phyloP scores from a whole-genome alignment of 2,329 filamentous ascomycete species.

The Fusarium anguioides region DNA sequence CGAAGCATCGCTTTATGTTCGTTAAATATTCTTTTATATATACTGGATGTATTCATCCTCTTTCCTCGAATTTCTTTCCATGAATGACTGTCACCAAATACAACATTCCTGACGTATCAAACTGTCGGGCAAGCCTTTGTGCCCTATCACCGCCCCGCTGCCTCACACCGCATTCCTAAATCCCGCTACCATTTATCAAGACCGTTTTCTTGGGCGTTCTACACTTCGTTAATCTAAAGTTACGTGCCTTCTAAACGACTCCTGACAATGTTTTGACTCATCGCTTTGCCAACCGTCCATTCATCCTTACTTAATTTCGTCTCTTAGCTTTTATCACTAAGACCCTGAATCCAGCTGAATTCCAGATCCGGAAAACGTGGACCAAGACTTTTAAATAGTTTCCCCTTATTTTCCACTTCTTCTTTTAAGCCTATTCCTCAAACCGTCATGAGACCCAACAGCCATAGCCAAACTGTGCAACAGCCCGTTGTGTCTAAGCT shows the following conservation, averaged over 20 bases:
- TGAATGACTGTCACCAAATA: rapidly evolving
- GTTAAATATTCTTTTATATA: background rate
- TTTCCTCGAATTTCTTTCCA: background rate
- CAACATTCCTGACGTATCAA: background rate
- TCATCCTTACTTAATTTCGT: background rate
- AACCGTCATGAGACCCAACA: background rate
- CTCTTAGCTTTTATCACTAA: background rate
- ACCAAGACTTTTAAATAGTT: constrained; percentile 20
- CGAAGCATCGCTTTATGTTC: background rate
- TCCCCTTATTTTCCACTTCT: background rate
- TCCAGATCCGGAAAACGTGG: constrained; percentile 12
- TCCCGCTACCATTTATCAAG: background rate
- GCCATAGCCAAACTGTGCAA: background rate
- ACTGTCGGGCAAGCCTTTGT: no score
- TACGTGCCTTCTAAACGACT: background rate
- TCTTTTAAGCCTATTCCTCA: background rate
- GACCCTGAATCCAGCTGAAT: background rate
- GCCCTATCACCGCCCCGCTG: no score
- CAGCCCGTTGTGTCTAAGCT: background rate
- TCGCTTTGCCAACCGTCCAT: rapidly evolving
- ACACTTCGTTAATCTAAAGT: background rate
- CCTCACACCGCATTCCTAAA: background rate
- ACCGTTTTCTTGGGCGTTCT: background rate
- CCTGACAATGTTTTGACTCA: background rate
- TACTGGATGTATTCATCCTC: background rate